Evolutionary conservation across 306 rosid genomes (phyloP).

Genomic region (Cicer cuneatum): DNA sequence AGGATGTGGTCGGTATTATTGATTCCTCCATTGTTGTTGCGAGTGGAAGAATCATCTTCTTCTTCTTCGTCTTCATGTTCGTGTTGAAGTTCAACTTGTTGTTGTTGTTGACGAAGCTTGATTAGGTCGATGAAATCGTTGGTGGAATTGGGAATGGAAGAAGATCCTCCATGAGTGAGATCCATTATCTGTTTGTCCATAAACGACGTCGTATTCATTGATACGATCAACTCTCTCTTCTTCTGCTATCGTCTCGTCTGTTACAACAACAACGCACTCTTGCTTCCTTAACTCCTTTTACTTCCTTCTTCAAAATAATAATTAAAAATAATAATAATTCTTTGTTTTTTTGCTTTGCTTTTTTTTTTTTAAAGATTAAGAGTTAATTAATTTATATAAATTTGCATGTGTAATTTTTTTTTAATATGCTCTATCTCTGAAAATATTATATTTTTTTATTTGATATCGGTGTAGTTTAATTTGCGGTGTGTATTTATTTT

Average conservation of each 20-base stretch:
- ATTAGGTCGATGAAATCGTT: slow-evolving; percentile 73
- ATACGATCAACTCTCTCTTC: slow-evolving; percentile 29
- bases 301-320: not conserved
- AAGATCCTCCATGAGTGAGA: slow-evolving; percentile 61
- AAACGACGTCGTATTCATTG: slow-evolving; percentile 79
- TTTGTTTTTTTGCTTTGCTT: not conserved
- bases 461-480: too few relatives aligned
- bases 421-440: too few relatives aligned
- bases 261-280: too few relatives aligned
- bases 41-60: not conserved
- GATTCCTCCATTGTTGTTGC: slow-evolving; percentile 28
- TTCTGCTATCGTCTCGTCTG: not conserved
- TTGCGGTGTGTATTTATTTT: too few relatives aligned
- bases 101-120: slow-evolving; percentile 42
- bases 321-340: too few relatives aligned
- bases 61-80: not conserved
- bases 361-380: too few relatives aligned
- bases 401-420: too few relatives aligned
- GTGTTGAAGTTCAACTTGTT: too few relatives aligned
- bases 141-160: slow-evolving; percentile 40
- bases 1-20: slow-evolving; percentile 59
- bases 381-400: too few relatives aligned
- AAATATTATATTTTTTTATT: too few relatives aligned
- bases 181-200: slow-evolving; percentile 97
- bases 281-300: too few relatives aligned